Evolutionary conservation across 2,329 filamentous ascomycete species (phyloP).

Genomic region (Penicillium fuscoglaucum): DNA sequence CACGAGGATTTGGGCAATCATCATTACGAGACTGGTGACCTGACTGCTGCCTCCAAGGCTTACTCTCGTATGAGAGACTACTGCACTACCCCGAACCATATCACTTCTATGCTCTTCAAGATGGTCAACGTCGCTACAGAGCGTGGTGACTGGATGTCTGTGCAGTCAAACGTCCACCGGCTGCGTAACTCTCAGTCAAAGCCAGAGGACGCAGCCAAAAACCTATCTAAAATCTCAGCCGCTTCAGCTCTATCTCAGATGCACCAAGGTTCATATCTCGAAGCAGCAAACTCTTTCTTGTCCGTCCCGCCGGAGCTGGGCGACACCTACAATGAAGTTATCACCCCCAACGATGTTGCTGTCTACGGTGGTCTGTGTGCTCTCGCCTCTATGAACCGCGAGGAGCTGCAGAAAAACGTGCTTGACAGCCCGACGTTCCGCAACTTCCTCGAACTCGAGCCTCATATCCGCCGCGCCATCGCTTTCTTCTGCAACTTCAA

Average conservation of each 20-base stretch:
- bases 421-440: slow-evolving; percentile 81
- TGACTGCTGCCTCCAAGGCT: slow-evolving; percentile 70
- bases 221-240: slow-evolving; percentile 64
- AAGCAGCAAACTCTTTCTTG: slow-evolving; percentile 73
- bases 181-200: slow-evolving; percentile 55
- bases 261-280: slow-evolving; percentile 56
- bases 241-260: slow-evolving; percentile 64
- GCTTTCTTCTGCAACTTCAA: slow-evolving; percentile 85
- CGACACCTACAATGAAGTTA: slow-evolving; percentile 66
- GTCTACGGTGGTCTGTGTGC: slow-evolving; percentile 89
- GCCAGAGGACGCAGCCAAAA: slow-evolving; percentile 58
- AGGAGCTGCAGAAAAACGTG: slow-evolving; percentile 70
- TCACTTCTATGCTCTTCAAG: slow-evolving; percentile 78
- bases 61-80: slow-evolving; percentile 88
- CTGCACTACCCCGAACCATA: slow-evolving; percentile 78
- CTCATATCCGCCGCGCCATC: slow-evolving; percentile 89
- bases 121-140: slow-evolving; percentile 75
- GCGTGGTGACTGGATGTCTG: slow-evolving; percentile 72
- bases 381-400: slow-evolving; percentile 82
- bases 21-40: slow-evolving; percentile 74
- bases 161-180: slow-evolving; percentile 61
- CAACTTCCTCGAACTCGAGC: slow-evolving; percentile 85
- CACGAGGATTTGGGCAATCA: slow-evolving; percentile 89
- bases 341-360: slow-evolving; percentile 84
- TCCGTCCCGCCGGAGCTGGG: slow-evolving; percentile 58